Evolutionary conservation across 306 rosid species (phyloP).

Genomic region (Glycine tomentella): DNA sequence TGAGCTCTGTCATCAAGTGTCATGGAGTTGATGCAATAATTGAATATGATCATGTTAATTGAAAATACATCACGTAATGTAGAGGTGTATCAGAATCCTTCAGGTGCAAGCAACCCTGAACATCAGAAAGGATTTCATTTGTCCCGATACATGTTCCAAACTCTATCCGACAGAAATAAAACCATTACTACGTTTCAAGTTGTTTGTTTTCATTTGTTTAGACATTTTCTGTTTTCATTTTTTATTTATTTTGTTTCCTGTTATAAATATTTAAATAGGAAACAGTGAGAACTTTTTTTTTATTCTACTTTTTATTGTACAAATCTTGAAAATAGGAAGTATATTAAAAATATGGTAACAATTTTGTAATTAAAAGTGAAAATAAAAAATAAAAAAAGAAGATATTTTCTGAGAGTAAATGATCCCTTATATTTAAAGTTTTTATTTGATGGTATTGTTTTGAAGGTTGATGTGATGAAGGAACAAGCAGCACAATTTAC

Average conservation of each 20-base stretch:
- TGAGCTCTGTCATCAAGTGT: slow-evolving; percentile 58
- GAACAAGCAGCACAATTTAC: too few species aligned
- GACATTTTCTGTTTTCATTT: background rate
- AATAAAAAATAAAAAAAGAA: background rate
- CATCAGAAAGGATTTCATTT: slow-evolving; percentile 20
- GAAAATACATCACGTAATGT: slow-evolving; percentile 16
- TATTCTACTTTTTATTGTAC: too few species aligned
- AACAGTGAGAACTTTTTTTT: too few species aligned
- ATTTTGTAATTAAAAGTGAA: background rate
- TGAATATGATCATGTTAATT: slow-evolving; percentile 45
- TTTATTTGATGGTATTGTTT: background rate
- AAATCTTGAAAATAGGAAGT: background rate
- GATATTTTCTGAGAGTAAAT: background rate
- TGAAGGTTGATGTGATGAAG: background rate
- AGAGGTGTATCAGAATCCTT: background rate
- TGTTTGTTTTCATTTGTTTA: slow-evolving; percentile 19
- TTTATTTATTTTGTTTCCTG: too few species aligned
- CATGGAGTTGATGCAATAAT: slow-evolving; percentile 67
- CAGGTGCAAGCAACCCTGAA: slow-evolving; percentile 22
- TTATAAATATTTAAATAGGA: too few species aligned
- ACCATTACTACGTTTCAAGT: background rate
- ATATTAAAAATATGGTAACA: too few species aligned
- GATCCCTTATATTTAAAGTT: too few species aligned
- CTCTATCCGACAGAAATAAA: slow-evolving; percentile 27
- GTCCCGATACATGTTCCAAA: slow-evolving; percentile 28